Evolutionary conservation across 495 filamentous ascomycete species (phyloP), one percentile per base, ranked within the genome.

Genomic region (Parathielavia appendiculata): DNA sequence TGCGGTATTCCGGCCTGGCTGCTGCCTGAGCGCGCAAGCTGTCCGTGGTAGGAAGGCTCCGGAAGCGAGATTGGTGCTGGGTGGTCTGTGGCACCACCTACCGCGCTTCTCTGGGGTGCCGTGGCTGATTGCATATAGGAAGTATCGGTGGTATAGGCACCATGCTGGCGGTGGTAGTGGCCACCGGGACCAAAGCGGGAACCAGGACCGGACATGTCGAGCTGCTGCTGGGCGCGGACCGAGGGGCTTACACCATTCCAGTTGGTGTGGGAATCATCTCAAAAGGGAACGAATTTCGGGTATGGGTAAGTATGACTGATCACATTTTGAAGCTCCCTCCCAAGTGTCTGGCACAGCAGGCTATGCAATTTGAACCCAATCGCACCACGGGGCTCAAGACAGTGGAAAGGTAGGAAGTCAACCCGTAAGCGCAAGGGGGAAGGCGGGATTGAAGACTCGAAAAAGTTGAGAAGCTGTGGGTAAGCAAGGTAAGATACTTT

Each of bases 81-180:
- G 41, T 40, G 2, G 6, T n/a, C 30, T 20, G 16, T 14, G 41
- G 11, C 41, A 34, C 20, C 34, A 6, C 1, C 22, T 20, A 36
- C 45, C 26, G 43, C 32, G 32, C n/a, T 23, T 26, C 41, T 12
- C 17, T 19, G 26, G 17, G 39, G 39, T 2, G 32, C 7, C 14
- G 14, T 43, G 8, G 1, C 17, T 1, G 16, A 20, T 13, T 40
- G 36, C n/a, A 22, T 9, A 22, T 17, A 32, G 36, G 10, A 7
- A 12, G 6, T 26, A 40, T 47, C 7, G 17, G 23, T 39, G 49
- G n/a, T 2, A 40, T 53, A 38, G 36, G 13, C 52, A 41, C 40
- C 46, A 30, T n/a, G 38, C 19, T 35, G 39, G 50, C 6, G 26
- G 58, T 61, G 51, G 40, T 51, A 46, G 22, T 22, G n/a, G 58